Evolutionary conservation across 2,329 filamentous ascomycete species (phyloP).

Genomic region (Ilyonectria destructans): DNA sequence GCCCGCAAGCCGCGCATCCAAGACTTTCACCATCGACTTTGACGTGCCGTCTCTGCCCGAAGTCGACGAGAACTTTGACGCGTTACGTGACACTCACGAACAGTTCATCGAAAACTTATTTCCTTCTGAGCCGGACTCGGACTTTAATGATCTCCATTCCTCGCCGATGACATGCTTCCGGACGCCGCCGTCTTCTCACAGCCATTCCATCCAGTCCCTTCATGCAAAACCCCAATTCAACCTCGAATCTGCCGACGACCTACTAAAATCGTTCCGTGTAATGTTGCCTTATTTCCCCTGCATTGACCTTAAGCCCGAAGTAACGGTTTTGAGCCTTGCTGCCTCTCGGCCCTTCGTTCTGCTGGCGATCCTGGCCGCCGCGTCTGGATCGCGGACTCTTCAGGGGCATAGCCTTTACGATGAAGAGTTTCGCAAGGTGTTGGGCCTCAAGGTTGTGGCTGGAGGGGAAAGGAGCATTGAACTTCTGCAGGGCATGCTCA

Average conservation of each 20-base stretch:
- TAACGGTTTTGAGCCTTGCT: slow-evolving; percentile 62
- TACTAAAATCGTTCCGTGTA: slow-evolving; percentile 61
- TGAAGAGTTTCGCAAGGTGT: slow-evolving; percentile 70
- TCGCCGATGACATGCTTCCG: slow-evolving; percentile 45
- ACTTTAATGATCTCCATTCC: slow-evolving; percentile 34
- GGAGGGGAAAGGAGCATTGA: slow-evolving; percentile 72
- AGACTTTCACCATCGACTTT: slow-evolving; percentile 70
- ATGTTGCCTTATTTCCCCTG: slow-evolving; percentile 64
- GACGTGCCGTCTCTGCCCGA: slow-evolving; percentile 61
- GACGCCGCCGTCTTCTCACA: slow-evolving; percentile 50
- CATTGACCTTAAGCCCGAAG: slow-evolving; percentile 59
- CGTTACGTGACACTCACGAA: slow-evolving; percentile 62
- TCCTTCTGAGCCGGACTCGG: slow-evolving; percentile 48
- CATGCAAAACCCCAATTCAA: slow-evolving; percentile 70
- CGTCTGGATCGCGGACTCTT: slow-evolving; percentile 63
- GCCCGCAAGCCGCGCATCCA: slow-evolving; percentile 58
- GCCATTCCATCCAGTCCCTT: slow-evolving; percentile 57
- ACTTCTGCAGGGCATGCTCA: slow-evolving; percentile 69
- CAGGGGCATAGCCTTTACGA: slow-evolving; percentile 71
- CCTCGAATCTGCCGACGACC: slow-evolving; percentile 65
- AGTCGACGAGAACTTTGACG: slow-evolving; percentile 58
- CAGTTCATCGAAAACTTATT: slow-evolving; percentile 59
- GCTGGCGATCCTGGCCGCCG: slow-evolving; percentile 68
- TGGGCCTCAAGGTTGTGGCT: slow-evolving; percentile 71
- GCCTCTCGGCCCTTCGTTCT: slow-evolving; percentile 67